Conservation (phyloP, 2,329 filamentous ascomycete genomes). For the Plectosphaerella sp. region DNA sequence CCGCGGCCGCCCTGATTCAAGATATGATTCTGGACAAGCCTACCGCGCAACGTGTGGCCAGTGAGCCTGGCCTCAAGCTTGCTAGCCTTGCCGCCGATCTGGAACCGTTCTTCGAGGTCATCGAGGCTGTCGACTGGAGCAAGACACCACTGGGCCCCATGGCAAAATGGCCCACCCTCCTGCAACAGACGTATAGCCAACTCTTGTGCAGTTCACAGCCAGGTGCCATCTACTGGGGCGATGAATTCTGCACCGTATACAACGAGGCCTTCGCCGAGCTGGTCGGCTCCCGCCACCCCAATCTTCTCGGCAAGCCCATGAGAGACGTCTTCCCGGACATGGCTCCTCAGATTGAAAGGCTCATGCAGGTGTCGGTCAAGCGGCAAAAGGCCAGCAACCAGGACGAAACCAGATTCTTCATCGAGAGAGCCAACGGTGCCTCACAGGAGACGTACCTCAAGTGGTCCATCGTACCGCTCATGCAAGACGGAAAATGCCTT, state of each 20-base stretch:
- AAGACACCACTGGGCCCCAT: constrained; percentile 42
- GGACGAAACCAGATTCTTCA: constrained; percentile 41
- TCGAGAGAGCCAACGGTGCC: constrained; percentile 33
- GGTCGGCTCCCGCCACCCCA: constrained; percentile 61
- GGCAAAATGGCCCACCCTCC: constrained; percentile 37
- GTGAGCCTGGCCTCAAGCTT: constrained; percentile 24
- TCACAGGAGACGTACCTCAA: constrained; percentile 43
- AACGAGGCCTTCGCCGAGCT: constrained; percentile 62
- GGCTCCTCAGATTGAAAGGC: constrained; percentile 46
- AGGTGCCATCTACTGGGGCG: constrained; percentile 61
- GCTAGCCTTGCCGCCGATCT: constrained; percentile 28
- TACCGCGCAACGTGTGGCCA: constrained; percentile 11
- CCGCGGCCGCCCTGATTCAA: neutral
- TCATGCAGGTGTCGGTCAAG: constrained; percentile 25
- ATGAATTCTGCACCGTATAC: constrained; percentile 59
- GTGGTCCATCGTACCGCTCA: constrained; percentile 43
- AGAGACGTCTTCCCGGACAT: constrained; percentile 40
- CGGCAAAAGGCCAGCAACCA: constrained; percentile 29
- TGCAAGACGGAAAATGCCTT: constrained; percentile 33
- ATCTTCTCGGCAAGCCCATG: constrained; percentile 56
- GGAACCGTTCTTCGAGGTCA: constrained; percentile 32
- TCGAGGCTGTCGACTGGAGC: constrained; percentile 42
- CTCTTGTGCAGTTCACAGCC: constrained; percentile 41
- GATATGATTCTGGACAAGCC: constrained; percentile 1
- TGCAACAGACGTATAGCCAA: constrained; percentile 40